Evolutionary conservation across 768 basidiomycete species (phyloP).

Genomic region (Agaricus sinodeliciosus): DNA sequence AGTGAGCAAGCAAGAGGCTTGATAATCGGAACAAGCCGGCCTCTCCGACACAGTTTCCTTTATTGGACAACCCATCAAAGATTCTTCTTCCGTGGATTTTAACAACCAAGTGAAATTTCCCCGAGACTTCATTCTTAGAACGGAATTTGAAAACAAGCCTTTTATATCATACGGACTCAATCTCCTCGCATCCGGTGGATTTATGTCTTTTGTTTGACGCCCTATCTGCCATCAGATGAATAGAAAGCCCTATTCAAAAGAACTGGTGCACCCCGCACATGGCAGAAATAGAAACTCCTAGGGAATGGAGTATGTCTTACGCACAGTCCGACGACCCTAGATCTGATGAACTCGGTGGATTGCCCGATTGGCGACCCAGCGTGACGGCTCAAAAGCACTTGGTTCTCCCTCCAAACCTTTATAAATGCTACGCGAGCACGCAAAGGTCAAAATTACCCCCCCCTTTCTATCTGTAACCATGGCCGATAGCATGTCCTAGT

Average conservation of each 20-base stretch:
- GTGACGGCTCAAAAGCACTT: constrained; percentile 36
- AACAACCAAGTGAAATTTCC: constrained; percentile 3
- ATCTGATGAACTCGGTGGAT: constrained; percentile 61
- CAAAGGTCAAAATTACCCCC: constrained; percentile 30
- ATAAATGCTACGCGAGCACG: constrained; percentile 46
- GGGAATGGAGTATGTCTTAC: constrained; percentile 32
- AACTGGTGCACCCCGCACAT: constrained; percentile 38
- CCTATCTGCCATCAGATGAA: constrained; percentile 34
- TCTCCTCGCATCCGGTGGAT: constrained; percentile 10
- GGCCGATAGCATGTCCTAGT: constrained; percentile 53
- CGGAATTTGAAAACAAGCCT: constrained; percentile 5
- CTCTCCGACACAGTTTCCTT: constrained; percentile 15
- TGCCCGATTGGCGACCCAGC: constrained; percentile 38
- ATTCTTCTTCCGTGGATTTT: constrained; percentile 9
- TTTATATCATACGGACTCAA: neutral
- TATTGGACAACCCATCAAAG: constrained; percentile 8
- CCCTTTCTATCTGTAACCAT: constrained; percentile 36
- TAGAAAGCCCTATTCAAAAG: constrained; percentile 22
- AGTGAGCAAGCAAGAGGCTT: neutral
- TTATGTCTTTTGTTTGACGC: constrained; percentile 18
- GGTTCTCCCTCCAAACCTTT: constrained; percentile 33
- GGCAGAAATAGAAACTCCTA: constrained; percentile 32
- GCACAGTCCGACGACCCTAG: constrained; percentile 57
- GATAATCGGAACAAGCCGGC: constrained; percentile 33
- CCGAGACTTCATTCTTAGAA: constrained; percentile 3